phyloP scores from a whole-genome alignment of 2,329 filamentous ascomycete genomes.

The Penicillium psychrosexuale region DNA sequence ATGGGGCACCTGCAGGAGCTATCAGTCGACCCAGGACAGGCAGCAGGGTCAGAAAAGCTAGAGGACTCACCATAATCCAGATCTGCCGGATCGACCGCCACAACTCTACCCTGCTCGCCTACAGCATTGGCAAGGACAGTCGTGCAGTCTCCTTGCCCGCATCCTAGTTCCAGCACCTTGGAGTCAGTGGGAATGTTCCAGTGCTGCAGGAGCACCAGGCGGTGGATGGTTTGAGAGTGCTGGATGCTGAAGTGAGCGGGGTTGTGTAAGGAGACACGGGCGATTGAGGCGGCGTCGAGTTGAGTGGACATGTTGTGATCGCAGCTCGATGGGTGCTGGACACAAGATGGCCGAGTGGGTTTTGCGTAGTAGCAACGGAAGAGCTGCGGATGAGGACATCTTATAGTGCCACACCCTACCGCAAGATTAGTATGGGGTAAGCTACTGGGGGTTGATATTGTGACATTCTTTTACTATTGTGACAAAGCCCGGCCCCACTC shows the following conservation, averaged over 20 bases:
- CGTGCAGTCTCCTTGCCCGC: slow-evolving; percentile 59
- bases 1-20: slow-evolving; percentile 10
- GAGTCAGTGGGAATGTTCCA: slow-evolving; percentile 19
- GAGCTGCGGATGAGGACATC: background rate
- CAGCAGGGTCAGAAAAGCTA: background rate
- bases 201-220: slow-evolving; percentile 7
- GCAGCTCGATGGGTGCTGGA: background rate
- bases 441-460: background rate
- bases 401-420: background rate
- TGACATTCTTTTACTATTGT: background rate
- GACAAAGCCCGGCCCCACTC: background rate
- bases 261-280: slow-evolving; percentile 12
- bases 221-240: slow-evolving; percentile 11
- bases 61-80: slow-evolving; percentile 46
- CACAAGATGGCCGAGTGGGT: background rate
- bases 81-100: slow-evolving; percentile 53
- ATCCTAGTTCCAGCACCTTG: slow-evolving; percentile 56
- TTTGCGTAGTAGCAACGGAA: background rate
- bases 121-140: slow-evolving; percentile 52
- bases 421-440: background rate
- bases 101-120: slow-evolving; percentile 45
- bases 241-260: slow-evolving; percentile 13
- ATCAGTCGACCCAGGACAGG: background rate
- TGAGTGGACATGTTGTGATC: slow-evolving; percentile 6
- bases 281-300: slow-evolving; percentile 9